phyloP scores from a whole-genome alignment of 2,329 filamentous ascomycete genomes.

The Xylariales sp. region DNA sequence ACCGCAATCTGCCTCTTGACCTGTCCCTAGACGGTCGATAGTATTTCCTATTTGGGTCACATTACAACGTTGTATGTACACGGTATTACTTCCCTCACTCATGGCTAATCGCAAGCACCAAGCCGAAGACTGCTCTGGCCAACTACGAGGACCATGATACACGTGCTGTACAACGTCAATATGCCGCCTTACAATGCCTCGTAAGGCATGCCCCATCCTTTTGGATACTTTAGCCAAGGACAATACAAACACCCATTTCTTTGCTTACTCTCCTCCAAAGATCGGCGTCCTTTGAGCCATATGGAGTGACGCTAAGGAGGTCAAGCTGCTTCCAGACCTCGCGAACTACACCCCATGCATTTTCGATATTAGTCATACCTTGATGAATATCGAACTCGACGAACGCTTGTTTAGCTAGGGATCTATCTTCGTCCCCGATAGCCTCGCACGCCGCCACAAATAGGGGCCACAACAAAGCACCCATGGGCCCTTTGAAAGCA shows the following conservation, averaged over 20 bases:
- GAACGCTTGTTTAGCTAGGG: constrained; percentile 47
- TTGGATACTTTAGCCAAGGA: constrained; percentile 54
- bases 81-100: too few relatives aligned
- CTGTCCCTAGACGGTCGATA: too few relatives aligned
- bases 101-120: too few relatives aligned
- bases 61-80: too few relatives aligned
- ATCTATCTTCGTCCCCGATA: constrained; percentile 41
- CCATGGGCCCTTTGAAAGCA: constrained; percentile 53
- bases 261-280: constrained; percentile 54
- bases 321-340: constrained; percentile 56
- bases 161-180: too few relatives aligned
- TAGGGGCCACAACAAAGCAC: constrained; percentile 59
- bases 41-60: too few relatives aligned
- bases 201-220: too few relatives aligned
- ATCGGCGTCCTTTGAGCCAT: constrained; percentile 28
- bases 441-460: constrained; percentile 62
- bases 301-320: constrained; percentile 18
- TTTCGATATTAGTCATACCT: constrained; percentile 61
- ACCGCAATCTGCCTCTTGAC: too few relatives aligned
- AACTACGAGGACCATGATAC: too few relatives aligned
- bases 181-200: too few relatives aligned
- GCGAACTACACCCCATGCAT: constrained; percentile 55
- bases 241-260: constrained; percentile 54
- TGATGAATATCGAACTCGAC: constrained; percentile 49
- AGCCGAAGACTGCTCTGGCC: too few relatives aligned